Base-by-base conservation (phyloP, 768 basidiomycete genomes). In the Boletus pseudo-olivaceus region DNA sequence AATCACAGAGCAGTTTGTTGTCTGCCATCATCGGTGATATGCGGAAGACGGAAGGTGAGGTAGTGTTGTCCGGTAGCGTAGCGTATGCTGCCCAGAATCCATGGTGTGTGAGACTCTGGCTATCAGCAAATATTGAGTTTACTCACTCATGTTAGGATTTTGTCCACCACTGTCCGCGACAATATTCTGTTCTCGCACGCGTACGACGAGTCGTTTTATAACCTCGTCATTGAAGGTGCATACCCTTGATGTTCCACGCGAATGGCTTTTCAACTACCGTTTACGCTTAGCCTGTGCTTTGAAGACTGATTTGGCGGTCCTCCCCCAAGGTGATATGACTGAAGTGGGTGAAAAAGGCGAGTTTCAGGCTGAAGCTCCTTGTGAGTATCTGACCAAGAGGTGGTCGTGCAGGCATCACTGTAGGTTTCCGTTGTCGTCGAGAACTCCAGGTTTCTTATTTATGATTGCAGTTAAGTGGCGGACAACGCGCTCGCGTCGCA, bases 151-250 rank as follows among this genome's bases (percentile, higher is more conserved):
- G 10, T 4, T 29, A 89, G 88, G 89, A 83, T 97, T 41, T 79
- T 95, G 69, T 92, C 90, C 2, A 83, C 90, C 0, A 86, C 90
- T 2, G 81, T 98, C 47, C 82, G 87, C 34, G 90, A 93, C 41
- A 98, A 98, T 64, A 98, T 98, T 56, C 66, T 91, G 33, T 98
- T 98, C 73, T 93, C 87, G 10, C 89, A 95, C 69, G 80, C 85
- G 61, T 97, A 87, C 57, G 93, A 98, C 48, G 86, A 89, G 56
- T 77, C 76, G 0, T 96, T 92, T 60, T 96, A 95, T 61, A 80
- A 89, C 50, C 65, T 85, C 14, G 92, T 94, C 5, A 69, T 94
- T 4, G 90, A 93, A 74, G 88, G 90, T 86, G 43, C 5, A 49
- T 44, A 2, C 12, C 32, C 43, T 30, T n/a, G 38, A 17, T 8